Evolutionary conservation across 192 early-diverging fungal species (phyloP).

Genomic region (Coemansia sp.): DNA sequence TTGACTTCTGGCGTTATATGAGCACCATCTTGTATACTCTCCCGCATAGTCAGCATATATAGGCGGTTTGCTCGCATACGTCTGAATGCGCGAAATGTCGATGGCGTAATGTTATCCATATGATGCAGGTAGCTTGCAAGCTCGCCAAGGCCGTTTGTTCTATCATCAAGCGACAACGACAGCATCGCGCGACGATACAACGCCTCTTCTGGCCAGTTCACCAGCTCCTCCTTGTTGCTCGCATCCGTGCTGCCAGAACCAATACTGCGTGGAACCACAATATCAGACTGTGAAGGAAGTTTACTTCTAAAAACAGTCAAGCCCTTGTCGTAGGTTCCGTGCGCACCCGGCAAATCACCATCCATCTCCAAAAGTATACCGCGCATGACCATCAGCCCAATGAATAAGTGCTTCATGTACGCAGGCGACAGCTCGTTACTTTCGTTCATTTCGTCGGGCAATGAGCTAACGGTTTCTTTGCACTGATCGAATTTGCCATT

Average conservation of each 20-base stretch:
- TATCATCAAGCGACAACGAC: slow-evolving; percentile 29
- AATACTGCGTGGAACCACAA: slow-evolving; percentile 48
- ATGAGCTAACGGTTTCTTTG: slow-evolving; percentile 15
- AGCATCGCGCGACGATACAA: slow-evolving; percentile 66
- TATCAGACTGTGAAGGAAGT: slow-evolving; percentile 29
- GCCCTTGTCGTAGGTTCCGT: slow-evolving; percentile 59
- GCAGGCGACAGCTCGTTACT: slow-evolving; percentile 55
- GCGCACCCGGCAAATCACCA: slow-evolving; percentile 46
- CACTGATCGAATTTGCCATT: slow-evolving; percentile 55
- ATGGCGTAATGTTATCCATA: slow-evolving; percentile 47
- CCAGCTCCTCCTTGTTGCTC: slow-evolving; percentile 55
- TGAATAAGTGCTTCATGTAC: slow-evolving; percentile 61
- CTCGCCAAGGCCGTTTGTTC: slow-evolving; percentile 4
- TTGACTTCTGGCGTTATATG: slow-evolving; percentile 27
- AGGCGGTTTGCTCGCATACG: slow-evolving; percentile 57
- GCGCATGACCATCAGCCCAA: slow-evolving; percentile 61
- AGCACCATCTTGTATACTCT: slow-evolving; percentile 29
- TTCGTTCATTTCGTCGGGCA: slow-evolving; percentile 37
- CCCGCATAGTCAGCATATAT: slow-evolving; percentile 53
- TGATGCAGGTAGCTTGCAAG: slow-evolving; percentile 48
- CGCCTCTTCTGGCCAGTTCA: slow-evolving; percentile 69
- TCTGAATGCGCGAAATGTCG: slow-evolving; percentile 54
- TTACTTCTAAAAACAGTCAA: slow-evolving; percentile 25
- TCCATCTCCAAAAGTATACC: slow-evolving; percentile 46
- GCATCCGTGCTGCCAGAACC: slow-evolving; percentile 5